phyloP scores from a whole-genome alignment of 2,329 filamentous ascomycete species.

The Alternaria sp. region DNA sequence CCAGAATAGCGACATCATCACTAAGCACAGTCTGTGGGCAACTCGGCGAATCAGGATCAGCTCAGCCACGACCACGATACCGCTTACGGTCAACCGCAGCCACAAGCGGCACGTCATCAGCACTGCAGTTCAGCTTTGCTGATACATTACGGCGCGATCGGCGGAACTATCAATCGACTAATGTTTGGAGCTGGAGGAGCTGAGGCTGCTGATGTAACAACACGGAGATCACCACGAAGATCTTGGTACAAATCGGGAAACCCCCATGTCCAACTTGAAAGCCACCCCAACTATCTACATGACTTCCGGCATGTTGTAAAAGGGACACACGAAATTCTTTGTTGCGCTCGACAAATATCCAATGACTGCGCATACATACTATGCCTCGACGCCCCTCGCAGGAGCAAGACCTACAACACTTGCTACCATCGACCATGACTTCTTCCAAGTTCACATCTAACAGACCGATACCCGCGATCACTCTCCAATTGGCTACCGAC shows the following conservation, averaged over 20 bases:
- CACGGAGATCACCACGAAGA: background rate
- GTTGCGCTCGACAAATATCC: too few relatives aligned
- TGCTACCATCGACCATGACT: background rate
- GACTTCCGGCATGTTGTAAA: background rate
- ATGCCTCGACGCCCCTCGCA: background rate
- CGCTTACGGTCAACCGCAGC: conserved; percentile 12
- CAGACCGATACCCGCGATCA: conserved; percentile 19
- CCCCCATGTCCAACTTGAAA: background rate
- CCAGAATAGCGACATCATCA: background rate
- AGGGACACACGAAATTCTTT: background rate
- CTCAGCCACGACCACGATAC: conserved; percentile 17
- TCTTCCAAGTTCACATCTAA: background rate
- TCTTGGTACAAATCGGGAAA: background rate
- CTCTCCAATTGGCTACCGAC: conserved; percentile 14
- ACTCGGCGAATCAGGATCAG: conserved; percentile 9
- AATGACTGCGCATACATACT: background rate
- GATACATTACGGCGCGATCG: background rate
- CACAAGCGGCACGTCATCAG: conserved; percentile 19
- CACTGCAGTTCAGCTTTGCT: conserved; percentile 16
- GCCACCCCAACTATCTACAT: background rate
- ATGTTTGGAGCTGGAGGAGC: background rate
- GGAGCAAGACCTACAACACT: background rate
- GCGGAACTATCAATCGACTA: conserved; percentile 4
- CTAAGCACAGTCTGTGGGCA: background rate
- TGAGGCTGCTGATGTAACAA: background rate